phyloP scores from a whole-genome alignment of 2,329 filamentous ascomycete species.

The Paraphaeosphaeria minitans region DNA sequence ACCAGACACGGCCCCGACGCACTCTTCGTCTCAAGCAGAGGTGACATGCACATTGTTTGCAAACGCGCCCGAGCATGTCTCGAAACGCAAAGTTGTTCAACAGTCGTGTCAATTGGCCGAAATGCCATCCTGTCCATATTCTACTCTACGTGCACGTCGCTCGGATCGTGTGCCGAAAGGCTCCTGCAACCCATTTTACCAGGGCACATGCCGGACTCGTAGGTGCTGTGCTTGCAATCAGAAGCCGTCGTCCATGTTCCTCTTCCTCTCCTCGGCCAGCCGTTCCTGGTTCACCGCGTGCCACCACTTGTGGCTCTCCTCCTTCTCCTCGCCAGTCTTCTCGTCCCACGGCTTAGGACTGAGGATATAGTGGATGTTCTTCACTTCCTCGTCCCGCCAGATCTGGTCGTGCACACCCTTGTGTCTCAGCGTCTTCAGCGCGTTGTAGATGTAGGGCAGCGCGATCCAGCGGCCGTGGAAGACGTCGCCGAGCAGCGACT shows the following conservation, averaged over 20 bases:
- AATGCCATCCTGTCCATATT: neutral
- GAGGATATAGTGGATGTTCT: constrained; percentile 67
- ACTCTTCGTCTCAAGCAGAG: neutral
- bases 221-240: constrained; percentile 25
- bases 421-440: constrained; percentile 63
- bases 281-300: constrained; percentile 58
- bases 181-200: neutral
- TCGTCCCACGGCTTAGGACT: constrained; percentile 69
- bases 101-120: neutral
- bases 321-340: constrained; percentile 48
- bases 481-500: constrained; percentile 62
- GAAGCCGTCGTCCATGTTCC: constrained; percentile 59
- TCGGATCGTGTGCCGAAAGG: neutral
- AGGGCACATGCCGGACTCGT: neutral
- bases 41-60: neutral
- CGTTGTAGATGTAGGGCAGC: constrained; percentile 66
- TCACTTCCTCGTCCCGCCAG: constrained; percentile 64
- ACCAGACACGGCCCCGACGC: neutral
- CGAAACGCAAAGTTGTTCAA: neutral
- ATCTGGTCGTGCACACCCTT: constrained; percentile 62
- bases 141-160: neutral
- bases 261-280: constrained; percentile 53
- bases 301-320: constrained; percentile 64
- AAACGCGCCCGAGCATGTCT: neutral
- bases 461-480: constrained; percentile 64